Percentiles rank a stretch among this genome's conserved stretches.
phyloP scores from a whole-genome alignment of 139 green algal species.

The Micractinium sp. region DNA sequence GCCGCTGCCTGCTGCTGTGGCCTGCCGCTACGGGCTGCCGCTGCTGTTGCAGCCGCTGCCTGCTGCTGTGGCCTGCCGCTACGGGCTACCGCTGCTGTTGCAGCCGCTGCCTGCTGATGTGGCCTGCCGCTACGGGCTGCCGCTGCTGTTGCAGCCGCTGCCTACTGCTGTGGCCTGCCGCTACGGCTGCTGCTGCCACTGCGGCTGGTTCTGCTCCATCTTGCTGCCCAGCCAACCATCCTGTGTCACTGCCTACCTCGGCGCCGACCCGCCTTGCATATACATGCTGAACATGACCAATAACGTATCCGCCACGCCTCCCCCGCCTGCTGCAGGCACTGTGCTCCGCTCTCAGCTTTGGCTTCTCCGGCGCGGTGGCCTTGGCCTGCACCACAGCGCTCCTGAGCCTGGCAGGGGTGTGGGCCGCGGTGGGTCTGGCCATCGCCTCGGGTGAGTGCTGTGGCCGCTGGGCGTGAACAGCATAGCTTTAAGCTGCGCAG shows the following conservation, averaged over 20 bases:
- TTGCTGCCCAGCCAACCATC: background rate
- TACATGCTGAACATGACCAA: background rate
- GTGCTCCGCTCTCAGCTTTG: constrained; percentile 14
- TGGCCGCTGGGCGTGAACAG: no score
- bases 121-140: background rate
- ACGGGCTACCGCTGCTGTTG: background rate
- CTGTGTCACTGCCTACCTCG: background rate
- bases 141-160: background rate
- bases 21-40: background rate
- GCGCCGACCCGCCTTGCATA: background rate
- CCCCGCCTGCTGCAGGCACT: constrained; percentile 12
- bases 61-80: background rate
- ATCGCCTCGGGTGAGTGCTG: background rate
- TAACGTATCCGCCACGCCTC: background rate
- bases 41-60: background rate
- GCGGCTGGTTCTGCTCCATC: background rate
- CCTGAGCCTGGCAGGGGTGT: constrained; percentile 22
- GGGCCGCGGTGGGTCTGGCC: background rate
- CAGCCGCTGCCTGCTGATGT: background rate
- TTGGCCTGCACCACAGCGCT: background rate
- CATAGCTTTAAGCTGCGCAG: no score
- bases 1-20: background rate
- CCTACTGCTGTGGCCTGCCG: background rate
- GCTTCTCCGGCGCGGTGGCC: background rate
- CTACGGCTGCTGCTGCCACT: background rate